Conservation (phyloP, 768 basidiomycete species). For the Scleroderma citrinum region DNA sequence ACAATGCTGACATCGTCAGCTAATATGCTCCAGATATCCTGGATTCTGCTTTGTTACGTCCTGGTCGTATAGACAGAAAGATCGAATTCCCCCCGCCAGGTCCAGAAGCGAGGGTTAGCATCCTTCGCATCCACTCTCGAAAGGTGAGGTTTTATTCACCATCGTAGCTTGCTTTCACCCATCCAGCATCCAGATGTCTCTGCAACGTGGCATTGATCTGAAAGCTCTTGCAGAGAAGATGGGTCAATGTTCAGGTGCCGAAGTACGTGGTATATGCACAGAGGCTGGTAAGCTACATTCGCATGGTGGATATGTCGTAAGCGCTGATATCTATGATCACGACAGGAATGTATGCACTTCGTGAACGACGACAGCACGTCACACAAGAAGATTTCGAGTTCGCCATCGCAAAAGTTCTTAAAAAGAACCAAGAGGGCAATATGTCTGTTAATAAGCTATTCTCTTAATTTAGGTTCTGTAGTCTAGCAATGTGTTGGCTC, state of each 20-base stretch:
- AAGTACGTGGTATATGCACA: conserved; percentile 95
- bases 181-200: conserved; percentile 67
- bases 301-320: neutral
- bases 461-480: conserved; percentile 39
- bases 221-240: conserved; percentile 96
- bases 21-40: conserved; percentile 63
- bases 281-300: conserved; percentile 66
- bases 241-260: conserved; percentile 97
- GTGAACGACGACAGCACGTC: conserved; percentile 93
- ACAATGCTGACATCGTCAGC: neutral
- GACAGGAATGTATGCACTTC: conserved; percentile 90
- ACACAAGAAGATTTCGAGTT: conserved; percentile 99
- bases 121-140: conserved; percentile 92
- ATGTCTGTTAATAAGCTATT: conserved; percentile 94
- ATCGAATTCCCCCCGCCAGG: conserved; percentile 99
- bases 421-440: conserved; percentile 95
- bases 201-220: conserved; percentile 97
- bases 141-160: conserved; percentile 47
- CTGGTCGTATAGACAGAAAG: conserved; percentile 94
- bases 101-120: conserved; percentile 94
- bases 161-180: neutral
- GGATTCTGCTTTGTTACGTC: conserved; percentile 86
- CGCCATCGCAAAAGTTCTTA: conserved; percentile 93
- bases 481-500: neutral
- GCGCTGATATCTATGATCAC: neutral